Base-by-base conservation (phyloP, 805 yeast species). In the Ogataea dorogensis region DNA sequence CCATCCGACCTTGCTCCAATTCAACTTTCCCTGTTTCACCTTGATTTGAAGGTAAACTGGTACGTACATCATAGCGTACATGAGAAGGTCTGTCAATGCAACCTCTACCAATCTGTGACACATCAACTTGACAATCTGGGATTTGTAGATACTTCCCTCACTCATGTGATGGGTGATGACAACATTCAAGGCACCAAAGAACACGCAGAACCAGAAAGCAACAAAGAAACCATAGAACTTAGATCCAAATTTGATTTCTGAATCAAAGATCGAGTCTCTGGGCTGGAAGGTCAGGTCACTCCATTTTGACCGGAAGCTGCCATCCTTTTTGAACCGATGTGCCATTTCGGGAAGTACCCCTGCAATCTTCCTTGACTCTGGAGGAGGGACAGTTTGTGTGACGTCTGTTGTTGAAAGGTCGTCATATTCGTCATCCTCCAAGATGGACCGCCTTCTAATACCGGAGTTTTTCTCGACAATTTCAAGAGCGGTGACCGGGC, bases 191-290 rank as follows among this genome's bases (percentile, higher is more conserved):
- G 77, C 71, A 24, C 71, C 56, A 38, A 81, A 67, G 17, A 73
- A 79, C 5, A 79, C 71, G 5, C 75, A 73, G 36, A 85, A 63
- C 96, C 96, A 86, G 44, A 79, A 77, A 31, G 88, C 71, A 5
- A 86, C 81, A 58, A 79, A 91, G 42, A 93, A 72, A 2, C 98
- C 98, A 48, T 75, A 78, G 56, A 86, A 88, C 36, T 66, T 64
- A 3, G 77, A 59, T 1, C 68, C 62, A 33, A 63, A 62, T 42
- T 68, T 63, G 18, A 59, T 53, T 4, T 64, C 68, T 11, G 70
- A 62, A 51, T 81, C 89, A 43, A 81, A 68, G 12, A 81, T 77
- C 6, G 73, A 59, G 4, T 71, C 56, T 20, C 71, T 51, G 7
- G 60, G 52, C 15, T 48, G 47, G 47, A 78, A 77, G 17, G 65